Evolutionary conservation across 2,329 filamentous ascomycete genomes (phyloP), one percentile per base, ranked within the genome.

Genomic region (Epicoccum sorghinum): DNA sequence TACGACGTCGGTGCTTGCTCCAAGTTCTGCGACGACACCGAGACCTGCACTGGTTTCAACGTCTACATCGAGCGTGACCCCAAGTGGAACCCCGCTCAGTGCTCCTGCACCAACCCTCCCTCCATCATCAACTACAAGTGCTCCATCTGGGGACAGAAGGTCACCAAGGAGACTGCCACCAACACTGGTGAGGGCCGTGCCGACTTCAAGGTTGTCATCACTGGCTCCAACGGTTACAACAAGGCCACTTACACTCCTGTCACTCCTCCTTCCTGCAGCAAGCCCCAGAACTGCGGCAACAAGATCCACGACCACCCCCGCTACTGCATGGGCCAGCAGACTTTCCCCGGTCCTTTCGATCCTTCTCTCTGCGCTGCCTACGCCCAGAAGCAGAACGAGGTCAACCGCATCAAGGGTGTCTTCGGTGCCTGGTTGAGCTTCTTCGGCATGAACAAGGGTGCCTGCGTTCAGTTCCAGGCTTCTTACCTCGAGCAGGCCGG

Each of bases 201-300:
- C 10, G 49, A 65, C 27, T 71, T 70, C 55, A 52, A 69, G 30
- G 66, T 72, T 33, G 59, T 71, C 51, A 69, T 73, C 43, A 69
- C 64, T 25, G 70, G 58, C 5, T 67, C 61, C 41, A 73, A 73
- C 55, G 69, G 70, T 27, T 71, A 72, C 58, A 61, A 68, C 61
- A 70, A 69, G 59, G 41, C 32, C 18, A 51, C 53, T 23, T 56
- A 57, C 52, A 56, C 42, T 47, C 62, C 64, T 57, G 55, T 61
- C 24, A 55, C 59, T 45, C 59, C 58, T 52, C 62, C 64, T 51
- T 57, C 45, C 46, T 62, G 56, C 59, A 61, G 52, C 51, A 62
- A 60, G 55, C 64, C 64, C 54, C 59, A 65, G 52, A 38, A 59
- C 54, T 67, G 64, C 56, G 59, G 57, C 29, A 33, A 43, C 12